phyloP scores from a whole-genome alignment of 768 basidiomycete genomes.

The Russula sp. region DNA sequence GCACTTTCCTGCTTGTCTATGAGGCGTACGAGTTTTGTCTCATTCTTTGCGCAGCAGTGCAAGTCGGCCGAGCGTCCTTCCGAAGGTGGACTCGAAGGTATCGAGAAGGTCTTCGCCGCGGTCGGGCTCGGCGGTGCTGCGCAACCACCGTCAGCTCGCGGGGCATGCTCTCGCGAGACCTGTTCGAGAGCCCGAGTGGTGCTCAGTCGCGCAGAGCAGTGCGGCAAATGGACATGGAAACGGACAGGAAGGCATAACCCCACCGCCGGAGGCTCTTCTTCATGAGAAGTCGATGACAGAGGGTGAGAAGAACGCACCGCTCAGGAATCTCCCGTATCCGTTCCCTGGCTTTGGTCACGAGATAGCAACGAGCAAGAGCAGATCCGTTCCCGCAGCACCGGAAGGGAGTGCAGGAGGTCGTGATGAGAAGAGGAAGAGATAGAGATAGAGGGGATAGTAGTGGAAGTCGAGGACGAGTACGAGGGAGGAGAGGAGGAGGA shows the following conservation, averaged over 20 bases:
- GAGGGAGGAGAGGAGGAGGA: constrained; percentile 46
- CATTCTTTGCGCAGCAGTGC: constrained; percentile 40
- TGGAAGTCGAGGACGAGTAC: constrained; percentile 40
- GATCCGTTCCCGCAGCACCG: constrained; percentile 62
- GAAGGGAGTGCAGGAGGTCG: constrained; percentile 37
- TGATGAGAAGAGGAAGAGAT: constrained; percentile 31
- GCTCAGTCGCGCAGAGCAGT: constrained; percentile 32
- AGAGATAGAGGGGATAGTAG: constrained; percentile 32
- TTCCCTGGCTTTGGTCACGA: constrained; percentile 60
- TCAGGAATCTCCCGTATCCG: constrained; percentile 64
- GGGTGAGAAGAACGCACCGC: constrained; percentile 49
- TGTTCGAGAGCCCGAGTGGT: constrained; percentile 56
- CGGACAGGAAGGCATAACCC: constrained; percentile 20
- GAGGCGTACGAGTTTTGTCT: constrained; percentile 83
- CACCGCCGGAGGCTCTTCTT: constrained; percentile 43
- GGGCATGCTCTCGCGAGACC: constrained; percentile 56
- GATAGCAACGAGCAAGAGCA: constrained; percentile 51
- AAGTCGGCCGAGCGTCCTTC: constrained; percentile 35
- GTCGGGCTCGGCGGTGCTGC: constrained; percentile 46
- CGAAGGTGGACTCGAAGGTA: constrained; percentile 45
- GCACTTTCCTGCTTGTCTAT: constrained; percentile 65
- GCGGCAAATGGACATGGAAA: constrained; percentile 27
- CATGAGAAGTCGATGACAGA: constrained; percentile 31
- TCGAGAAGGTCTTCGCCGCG: constrained; percentile 60
- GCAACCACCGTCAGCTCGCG: constrained; percentile 52